Evolutionary conservation across 2,329 filamentous ascomycete species (phyloP).

Genomic region (Phaeosphaeria sp.): DNA sequence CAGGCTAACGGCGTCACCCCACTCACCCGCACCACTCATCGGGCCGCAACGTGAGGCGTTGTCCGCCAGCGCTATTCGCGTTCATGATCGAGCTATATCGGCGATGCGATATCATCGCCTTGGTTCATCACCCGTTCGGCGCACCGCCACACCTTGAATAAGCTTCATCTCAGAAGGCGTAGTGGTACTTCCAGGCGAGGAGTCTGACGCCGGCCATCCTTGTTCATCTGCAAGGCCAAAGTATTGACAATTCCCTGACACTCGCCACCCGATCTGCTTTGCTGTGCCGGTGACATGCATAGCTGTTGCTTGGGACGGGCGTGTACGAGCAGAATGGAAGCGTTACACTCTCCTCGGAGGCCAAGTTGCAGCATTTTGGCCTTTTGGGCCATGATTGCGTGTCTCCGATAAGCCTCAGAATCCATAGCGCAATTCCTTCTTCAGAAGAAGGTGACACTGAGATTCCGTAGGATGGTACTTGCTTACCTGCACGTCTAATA

Average conservation of each 20-base stretch:
- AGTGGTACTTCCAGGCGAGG: neutral
- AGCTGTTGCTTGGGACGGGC: neutral
- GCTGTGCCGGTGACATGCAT: neutral
- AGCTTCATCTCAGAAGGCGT: neutral
- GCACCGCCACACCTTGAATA: neutral
- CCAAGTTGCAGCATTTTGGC: neutral
- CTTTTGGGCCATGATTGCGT: neutral
- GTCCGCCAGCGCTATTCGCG: neutral
- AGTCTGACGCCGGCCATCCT: neutral
- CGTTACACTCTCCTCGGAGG: neutral
- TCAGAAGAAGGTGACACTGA: constrained; percentile 4
- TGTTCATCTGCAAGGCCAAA: neutral
- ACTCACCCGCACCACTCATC: neutral
- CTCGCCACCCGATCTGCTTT: neutral
- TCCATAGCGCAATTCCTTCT: neutral
- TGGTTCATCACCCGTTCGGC: neutral
- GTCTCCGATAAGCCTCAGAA: neutral
- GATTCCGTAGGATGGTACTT: neutral
- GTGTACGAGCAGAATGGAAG: neutral
- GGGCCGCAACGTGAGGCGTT: neutral
- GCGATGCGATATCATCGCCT: neutral
- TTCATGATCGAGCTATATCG: neutral
- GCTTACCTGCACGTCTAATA: neutral
- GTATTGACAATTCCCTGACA: neutral
- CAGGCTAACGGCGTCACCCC: neutral